phyloP scores from a whole-genome alignment of 2,329 filamentous ascomycete species.

The Curvularia verruculosa region DNA sequence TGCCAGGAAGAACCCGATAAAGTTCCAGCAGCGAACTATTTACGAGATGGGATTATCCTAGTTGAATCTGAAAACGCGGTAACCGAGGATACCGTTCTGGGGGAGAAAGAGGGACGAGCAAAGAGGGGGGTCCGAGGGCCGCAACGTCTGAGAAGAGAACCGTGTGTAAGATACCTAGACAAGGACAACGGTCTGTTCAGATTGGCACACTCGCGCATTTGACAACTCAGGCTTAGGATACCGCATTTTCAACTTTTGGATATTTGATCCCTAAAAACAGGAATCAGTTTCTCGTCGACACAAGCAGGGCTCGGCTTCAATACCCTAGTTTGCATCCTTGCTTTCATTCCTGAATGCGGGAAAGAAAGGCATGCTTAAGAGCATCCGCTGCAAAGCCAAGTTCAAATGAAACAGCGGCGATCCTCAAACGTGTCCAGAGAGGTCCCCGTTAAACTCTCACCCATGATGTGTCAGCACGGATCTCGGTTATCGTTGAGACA shows the following conservation, averaged over 20 bases:
- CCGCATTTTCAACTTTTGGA: neutral
- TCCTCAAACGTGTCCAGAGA: neutral
- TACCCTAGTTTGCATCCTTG: neutral
- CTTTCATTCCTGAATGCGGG: neutral
- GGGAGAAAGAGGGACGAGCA: neutral
- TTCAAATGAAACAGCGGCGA: neutral
- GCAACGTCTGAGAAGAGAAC: neutral
- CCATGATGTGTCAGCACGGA: neutral
- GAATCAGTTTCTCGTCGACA: neutral
- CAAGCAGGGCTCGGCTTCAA: neutral
- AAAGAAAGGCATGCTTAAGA: neutral
- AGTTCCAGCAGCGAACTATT: neutral
- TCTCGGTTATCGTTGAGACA: neutral
- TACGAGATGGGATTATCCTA: neutral
- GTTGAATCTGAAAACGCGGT: neutral
- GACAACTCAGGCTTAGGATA: too few relatives aligned
- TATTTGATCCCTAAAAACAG: neutral
- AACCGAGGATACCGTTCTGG: neutral
- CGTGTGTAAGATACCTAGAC: neutral
- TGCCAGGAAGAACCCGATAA: neutral
- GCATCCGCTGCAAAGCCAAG: neutral
- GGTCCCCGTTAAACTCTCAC: neutral
- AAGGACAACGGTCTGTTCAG: neutral
- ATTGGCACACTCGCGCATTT: neutral
- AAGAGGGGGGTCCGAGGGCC: neutral